Evolutionary conservation across 768 basidiomycete genomes (phyloP).

Genomic region (Candolleomyces aberdarensis): DNA sequence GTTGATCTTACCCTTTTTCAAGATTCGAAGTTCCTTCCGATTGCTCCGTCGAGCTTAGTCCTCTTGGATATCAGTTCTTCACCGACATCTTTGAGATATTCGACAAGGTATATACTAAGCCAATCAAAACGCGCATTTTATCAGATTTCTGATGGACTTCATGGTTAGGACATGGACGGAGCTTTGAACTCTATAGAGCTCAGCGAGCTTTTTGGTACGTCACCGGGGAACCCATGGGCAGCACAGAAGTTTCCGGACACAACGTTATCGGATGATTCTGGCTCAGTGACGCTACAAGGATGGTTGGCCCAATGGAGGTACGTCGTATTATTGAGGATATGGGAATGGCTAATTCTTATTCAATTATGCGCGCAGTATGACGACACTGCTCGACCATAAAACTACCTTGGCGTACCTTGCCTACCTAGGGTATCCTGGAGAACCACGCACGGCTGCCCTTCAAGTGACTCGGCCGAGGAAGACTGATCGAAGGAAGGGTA

Average conservation of each 20-base stretch:
- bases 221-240: constrained; percentile 96
- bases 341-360: neutral
- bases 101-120: constrained; percentile 63
- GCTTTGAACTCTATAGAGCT: constrained; percentile 83
- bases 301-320: constrained; percentile 99
- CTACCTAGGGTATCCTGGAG: constrained; percentile 86
- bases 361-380: constrained; percentile 63
- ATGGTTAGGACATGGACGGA: constrained; percentile 84
- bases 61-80: constrained; percentile 94
- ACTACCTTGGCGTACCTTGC: constrained; percentile 93
- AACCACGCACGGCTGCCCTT: constrained; percentile 78
- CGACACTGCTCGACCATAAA: constrained; percentile 90
- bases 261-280: constrained; percentile 81
- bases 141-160: neutral
- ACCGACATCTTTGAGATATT: constrained; percentile 95
- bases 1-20: constrained; percentile 3
- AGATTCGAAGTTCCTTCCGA: constrained; percentile 94
- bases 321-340: constrained; percentile 15
- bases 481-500: constrained; percentile 81
- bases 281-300: constrained; percentile 92
- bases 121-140: neutral
- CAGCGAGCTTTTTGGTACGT: constrained; percentile 87
- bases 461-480: constrained; percentile 84
- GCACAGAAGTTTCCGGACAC: constrained; percentile 89
- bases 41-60: constrained; percentile 93